Base-by-base conservation (phyloP, 1,284 basidiomycete genomes). In the Schizophyllum amplum region DNA sequence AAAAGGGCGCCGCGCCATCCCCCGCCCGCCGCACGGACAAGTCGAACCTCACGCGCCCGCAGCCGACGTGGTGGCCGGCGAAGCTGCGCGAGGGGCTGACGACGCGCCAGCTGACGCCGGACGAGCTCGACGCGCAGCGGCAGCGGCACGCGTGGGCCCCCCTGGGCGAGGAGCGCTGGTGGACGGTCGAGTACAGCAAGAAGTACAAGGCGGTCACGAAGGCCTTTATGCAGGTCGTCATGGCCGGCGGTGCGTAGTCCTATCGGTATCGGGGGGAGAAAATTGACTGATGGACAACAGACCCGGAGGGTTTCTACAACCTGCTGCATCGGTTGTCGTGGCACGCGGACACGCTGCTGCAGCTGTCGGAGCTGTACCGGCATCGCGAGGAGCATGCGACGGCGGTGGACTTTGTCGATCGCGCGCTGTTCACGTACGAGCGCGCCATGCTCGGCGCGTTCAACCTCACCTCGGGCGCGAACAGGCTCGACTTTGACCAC, bases 301-400 rank as follows among this genome's bases (percentile, higher is more conserved):
- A 90, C 65, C 87, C 87, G 0, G 80, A 87, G 59, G 81, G 82
- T 0, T 78, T 90, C 52, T 84, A 77, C 69, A 72, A 77, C 21
- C 71, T 90, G 7, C 59, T 87, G 15, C 71, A 77, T 15, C 75
- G 73, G 49, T 74, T 84, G 48, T 86, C 85, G 0, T 97, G 92
- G 82, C 94, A 97, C 64, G 90, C 87, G 1, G 94, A 98, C 69
- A 95, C 94, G 0, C 75, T 95, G 0, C 77, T 97, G 1, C 94
- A 97, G 66, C 76, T 96, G 23, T 86, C 90, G 1, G 90, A 92
- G 66, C 80, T 94, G 1, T 91, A 86, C 67, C 80, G 87, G 42
- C 87, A 94, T 67, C 81, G 91, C 64, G 91, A 92, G 77, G 92
- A 95, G 66, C 85, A 93, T 64, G 81, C 87, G 20, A 85, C 86